These are phyloP conservation scores for Tinospora cordifolia DNA, from an alignment of 164 flowering plant species.

Conservation along the genomic window DNA sequence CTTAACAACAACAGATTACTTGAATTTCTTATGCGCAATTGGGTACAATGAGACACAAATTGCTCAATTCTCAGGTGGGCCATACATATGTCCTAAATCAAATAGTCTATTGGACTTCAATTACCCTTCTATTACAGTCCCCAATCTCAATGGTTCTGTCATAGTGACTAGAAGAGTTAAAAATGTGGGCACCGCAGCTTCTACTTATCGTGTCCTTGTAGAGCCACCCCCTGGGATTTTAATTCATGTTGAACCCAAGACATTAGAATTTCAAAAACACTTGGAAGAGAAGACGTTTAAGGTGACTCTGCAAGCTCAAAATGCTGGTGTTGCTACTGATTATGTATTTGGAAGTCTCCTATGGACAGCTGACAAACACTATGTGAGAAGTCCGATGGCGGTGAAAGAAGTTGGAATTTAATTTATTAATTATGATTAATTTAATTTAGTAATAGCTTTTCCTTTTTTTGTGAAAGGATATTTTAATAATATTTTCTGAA, in stretches of 20 bases:
- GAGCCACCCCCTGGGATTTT: constrained; percentile 26
- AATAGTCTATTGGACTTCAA: constrained; percentile 32
- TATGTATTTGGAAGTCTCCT: constrained; percentile 49
- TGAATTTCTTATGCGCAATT: constrained; percentile 44
- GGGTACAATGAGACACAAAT: constrained; percentile 20
- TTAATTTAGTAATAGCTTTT: not conserved
- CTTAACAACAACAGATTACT: constrained; percentile 33
- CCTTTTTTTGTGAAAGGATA: not conserved
- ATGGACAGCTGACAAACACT: constrained; percentile 64
- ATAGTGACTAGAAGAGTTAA: constrained; percentile 40
- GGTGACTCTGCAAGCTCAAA: constrained; percentile 21
- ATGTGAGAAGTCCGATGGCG: constrained; percentile 59
- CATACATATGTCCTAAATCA: constrained; percentile 13
- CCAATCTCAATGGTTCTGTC: constrained; percentile 20
- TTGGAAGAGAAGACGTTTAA: constrained; percentile 50
- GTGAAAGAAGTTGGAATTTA: constrained; percentile 13
- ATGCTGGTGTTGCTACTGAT: not conserved
- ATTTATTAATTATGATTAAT: no score
- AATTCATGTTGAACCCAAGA: constrained; percentile 33
- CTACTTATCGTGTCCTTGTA: constrained; percentile 25
- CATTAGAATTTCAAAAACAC: constrained; percentile 28
- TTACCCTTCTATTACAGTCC: constrained; percentile 54
- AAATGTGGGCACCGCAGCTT: constrained; percentile 44
- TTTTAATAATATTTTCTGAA: no score
- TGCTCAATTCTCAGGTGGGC: not conserved